Evolutionary conservation across 1,284 basidiomycete species (phyloP).

Genomic region (Melampsora americana): DNA sequence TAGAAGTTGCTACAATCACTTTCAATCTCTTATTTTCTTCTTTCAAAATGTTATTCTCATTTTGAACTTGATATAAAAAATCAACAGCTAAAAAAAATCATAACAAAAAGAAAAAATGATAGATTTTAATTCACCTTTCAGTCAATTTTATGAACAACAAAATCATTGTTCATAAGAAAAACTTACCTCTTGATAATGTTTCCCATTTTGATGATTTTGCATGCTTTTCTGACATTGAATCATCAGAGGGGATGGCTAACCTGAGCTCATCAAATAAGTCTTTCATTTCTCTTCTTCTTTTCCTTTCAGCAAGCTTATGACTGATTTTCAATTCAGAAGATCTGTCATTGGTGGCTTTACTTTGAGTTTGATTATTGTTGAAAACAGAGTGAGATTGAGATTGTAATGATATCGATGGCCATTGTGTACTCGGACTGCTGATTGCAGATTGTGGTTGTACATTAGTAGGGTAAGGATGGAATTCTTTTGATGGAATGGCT

Average conservation of each 20-base stretch:
- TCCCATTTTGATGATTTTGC: constrained; percentile 97
- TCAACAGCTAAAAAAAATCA: constrained; percentile 23
- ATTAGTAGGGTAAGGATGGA: no score
- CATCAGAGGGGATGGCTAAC: constrained; percentile 79
- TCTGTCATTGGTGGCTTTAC: constrained; percentile 51
- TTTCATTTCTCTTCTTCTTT: constrained; percentile 94
- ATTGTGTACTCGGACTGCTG: no score
- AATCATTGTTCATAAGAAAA: background rate
- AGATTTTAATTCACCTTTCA: background rate
- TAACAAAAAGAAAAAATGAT: background rate
- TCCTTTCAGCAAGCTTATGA: constrained; percentile 90
- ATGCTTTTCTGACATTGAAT: constrained; percentile 57
- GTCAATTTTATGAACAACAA: background rate
- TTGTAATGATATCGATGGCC: no score
- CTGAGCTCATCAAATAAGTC: constrained; percentile 90
- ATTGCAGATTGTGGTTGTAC: no score
- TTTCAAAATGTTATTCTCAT: constrained; percentile 28
- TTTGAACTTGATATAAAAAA: constrained; percentile 25
- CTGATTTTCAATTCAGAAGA: constrained; percentile 87
- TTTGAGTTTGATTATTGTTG: no score
- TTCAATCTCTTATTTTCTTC: constrained; percentile 26
- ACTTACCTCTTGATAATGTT: constrained; percentile 81
- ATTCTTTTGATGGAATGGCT: no score
- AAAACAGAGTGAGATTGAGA: no score
- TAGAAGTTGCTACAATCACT: background rate